These are phyloP conservation scores for Lignosus rhinocerotis DNA, from an alignment of 1,284 basidiomycete species.

Conservation along the genomic window DNA sequence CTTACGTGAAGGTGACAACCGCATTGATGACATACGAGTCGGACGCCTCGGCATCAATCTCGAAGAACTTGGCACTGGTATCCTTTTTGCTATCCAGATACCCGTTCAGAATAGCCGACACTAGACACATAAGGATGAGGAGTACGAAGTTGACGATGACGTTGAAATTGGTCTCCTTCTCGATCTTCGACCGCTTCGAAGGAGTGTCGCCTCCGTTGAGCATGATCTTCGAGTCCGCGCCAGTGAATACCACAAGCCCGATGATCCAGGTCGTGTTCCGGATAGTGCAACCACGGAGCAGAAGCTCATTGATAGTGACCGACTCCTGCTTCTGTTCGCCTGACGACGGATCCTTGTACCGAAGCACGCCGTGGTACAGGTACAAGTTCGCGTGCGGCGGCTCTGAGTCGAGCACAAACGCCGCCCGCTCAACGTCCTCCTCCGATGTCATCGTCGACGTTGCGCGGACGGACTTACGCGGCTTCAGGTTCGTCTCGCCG, in stretches of 20 bases:
- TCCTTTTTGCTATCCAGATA: slow-evolving; percentile 60
- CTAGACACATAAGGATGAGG: slow-evolving; percentile 76
- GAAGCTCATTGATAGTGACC: slow-evolving; percentile 89
- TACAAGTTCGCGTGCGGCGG: slow-evolving; percentile 94
- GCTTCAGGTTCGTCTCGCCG: slow-evolving; percentile 96
- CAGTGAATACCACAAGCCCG: slow-evolving; percentile 93
- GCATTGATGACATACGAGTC: slow-evolving; percentile 71
- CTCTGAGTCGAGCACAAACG: slow-evolving; percentile 90
- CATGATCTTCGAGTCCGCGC: slow-evolving; percentile 98
- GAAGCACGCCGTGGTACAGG: slow-evolving; percentile 84
- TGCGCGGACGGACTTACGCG: slow-evolving; percentile 75
- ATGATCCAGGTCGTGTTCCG: slow-evolving; percentile 95
- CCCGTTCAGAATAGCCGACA: slow-evolving; percentile 77
- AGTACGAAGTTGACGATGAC: slow-evolving; percentile 93
- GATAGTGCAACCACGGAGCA: slow-evolving; percentile 91
- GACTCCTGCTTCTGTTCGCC: slow-evolving; percentile 62
- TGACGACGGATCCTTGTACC: slow-evolving; percentile 59
- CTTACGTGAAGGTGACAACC: slow-evolving; percentile 89
- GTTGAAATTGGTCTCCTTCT: slow-evolving; percentile 99
- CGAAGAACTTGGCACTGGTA: slow-evolving; percentile 78
- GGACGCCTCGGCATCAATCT: slow-evolving; percentile 64
- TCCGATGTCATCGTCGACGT: slow-evolving; percentile 81
- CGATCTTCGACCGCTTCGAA: slow-evolving; percentile 94
- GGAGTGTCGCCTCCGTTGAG: slow-evolving; percentile 92
- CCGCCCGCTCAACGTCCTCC: slow-evolving; percentile 87